phyloP scores from a whole-genome alignment of 352 stramenopile genomes.

The Globisporangium barbulae region DNA sequence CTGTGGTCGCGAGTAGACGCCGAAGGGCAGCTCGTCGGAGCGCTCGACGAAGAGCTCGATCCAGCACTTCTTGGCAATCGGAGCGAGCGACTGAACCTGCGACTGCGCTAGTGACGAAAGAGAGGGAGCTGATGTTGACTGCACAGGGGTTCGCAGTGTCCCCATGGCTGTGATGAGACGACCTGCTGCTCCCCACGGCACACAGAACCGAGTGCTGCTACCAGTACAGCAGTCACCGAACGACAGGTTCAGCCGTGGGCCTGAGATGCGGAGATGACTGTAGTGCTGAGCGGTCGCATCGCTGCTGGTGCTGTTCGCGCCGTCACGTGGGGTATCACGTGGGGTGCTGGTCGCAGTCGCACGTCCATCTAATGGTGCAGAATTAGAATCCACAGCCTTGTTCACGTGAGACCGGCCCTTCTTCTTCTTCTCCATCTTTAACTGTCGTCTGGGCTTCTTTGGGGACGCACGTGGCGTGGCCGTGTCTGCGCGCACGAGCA shows the following conservation, averaged over 20 bases:
- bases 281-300: background rate
- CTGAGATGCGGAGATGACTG: conserved; percentile 18
- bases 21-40: conserved; percentile 55
- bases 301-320: background rate
- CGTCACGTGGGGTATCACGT: conserved; percentile 2
- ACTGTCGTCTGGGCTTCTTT: background rate
- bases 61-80: conserved; percentile 20
- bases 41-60: conserved; percentile 37
- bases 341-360: background rate
- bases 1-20: conserved; percentile 35
- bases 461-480: conserved; percentile 6
- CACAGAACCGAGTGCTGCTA: conserved; percentile 18
- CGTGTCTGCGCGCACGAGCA: conserved; percentile 30
- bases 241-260: conserved; percentile 22
- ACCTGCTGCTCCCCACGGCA: background rate
- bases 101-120: background rate
- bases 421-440: conserved; percentile 4
- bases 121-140: background rate
- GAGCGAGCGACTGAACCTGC: background rate
- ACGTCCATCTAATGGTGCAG: background rate
- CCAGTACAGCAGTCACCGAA: conserved; percentile 11
- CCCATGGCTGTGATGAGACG: conserved; percentile 12
- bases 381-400: background rate
- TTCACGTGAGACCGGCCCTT: background rate
- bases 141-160: background rate